A percentile compares a stretch with the other conserved stretches of the same genome.
phyloP scores from a whole-genome alignment of 257 asterid genomes.

The Leptodermis oblonga region DNA sequence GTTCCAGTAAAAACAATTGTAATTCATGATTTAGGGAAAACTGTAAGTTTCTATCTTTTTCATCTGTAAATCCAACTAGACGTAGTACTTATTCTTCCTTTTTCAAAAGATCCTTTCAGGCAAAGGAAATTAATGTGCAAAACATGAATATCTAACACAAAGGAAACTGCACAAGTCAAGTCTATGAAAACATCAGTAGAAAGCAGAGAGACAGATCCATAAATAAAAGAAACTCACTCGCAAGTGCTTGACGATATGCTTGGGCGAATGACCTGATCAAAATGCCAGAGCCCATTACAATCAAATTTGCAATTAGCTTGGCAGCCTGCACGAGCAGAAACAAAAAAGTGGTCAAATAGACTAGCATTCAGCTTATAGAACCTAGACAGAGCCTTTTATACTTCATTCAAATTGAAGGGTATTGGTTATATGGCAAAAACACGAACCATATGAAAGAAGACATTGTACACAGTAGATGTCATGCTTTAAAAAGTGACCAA shows the following conservation, averaged over 20 bases:
- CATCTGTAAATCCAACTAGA: not conserved
- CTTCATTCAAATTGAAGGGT: not conserved
- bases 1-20: not conserved
- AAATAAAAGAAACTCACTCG: conserved; percentile 27
- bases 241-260: conserved; percentile 47
- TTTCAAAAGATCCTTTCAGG: not conserved
- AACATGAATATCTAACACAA: not conserved
- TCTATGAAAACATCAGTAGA: not conserved
- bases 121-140: not conserved
- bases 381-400: not conserved
- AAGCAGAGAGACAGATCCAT: not conserved
- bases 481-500: not conserved
- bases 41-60: not conserved
- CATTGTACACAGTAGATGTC: not conserved
- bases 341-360: not conserved
- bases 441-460: not conserved
- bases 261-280: conserved; percentile 34
- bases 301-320: conserved; percentile 35
- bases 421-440: not conserved
- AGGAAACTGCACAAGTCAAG: not conserved
- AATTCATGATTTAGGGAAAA: not conserved
- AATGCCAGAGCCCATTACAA: conserved; percentile 42
- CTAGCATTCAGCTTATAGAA: not conserved
- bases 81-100: not conserved
- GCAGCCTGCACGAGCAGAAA: conserved; percentile 25